These are phyloP conservation scores for Diaporthe batatas DNA, from an alignment of 2,329 filamentous ascomycete genomes.

Conservation along the genomic window DNA sequence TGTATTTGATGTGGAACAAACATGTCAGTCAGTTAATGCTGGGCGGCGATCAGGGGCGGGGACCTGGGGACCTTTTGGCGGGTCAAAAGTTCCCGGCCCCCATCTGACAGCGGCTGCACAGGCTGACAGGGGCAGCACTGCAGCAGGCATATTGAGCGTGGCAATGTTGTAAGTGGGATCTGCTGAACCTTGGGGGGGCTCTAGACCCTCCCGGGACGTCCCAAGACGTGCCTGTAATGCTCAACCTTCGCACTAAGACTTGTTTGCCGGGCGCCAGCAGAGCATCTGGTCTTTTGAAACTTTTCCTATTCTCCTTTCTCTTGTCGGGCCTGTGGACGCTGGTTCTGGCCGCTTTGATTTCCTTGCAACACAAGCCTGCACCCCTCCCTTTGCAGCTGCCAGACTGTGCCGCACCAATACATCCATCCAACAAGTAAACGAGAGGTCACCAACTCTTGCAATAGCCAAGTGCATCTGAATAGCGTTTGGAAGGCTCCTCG, in stretches of 20 bases:
- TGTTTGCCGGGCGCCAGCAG: neutral
- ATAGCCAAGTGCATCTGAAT: neutral
- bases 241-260: neutral
- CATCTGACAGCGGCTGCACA: conserved; percentile 8
- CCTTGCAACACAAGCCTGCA: neutral
- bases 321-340: neutral
- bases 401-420: neutral
- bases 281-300: conserved; percentile 16
- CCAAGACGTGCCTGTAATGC: conserved; percentile 13
- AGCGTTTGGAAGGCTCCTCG: neutral
- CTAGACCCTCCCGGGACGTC: conserved; percentile 10
- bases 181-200: conserved; percentile 31
- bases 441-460: neutral
- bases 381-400: conserved; percentile 23
- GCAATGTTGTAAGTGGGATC: conserved; percentile 32
- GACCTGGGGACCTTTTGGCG: conserved; percentile 28
- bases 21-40: conserved; percentile 26
- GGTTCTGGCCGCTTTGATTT: neutral
- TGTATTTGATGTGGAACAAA: conserved; percentile 12
- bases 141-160: conserved; percentile 10
- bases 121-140: too few relatives aligned
- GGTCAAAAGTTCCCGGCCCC: conserved; percentile 31
- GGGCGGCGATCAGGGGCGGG: conserved; percentile 22
- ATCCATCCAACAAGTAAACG: neutral
- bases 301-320: conserved; percentile 13